Conservation (phyloP, 495 filamentous ascomycete genomes). For the Daldinia bambusicola region DNA sequence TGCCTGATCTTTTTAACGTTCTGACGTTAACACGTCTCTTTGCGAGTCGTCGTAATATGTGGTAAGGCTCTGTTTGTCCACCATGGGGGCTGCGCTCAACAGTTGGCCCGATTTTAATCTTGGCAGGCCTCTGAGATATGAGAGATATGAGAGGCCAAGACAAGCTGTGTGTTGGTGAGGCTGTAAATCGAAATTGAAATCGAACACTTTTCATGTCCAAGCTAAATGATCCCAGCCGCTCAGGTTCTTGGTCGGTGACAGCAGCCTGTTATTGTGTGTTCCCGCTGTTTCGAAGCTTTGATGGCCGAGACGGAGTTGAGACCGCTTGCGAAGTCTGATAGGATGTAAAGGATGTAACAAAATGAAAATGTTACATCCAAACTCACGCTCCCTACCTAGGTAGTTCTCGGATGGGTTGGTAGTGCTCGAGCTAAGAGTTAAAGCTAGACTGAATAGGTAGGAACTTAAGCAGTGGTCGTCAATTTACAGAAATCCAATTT, state of each 20-base stretch:
- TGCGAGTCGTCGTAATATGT: constrained; percentile 25
- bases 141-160: constrained; percentile 18
- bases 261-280: constrained; percentile 25
- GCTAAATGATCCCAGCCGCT: constrained; percentile 32
- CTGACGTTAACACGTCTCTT: constrained; percentile 33
- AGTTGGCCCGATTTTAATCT: constrained; percentile 34
- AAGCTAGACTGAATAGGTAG: constrained; percentile 25
- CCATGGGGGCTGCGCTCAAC: constrained; percentile 35
- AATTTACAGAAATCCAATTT: constrained; percentile 3
- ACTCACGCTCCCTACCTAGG: constrained; percentile 21
- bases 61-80: constrained; percentile 31
- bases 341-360: constrained; percentile 9
- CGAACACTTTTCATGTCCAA: constrained; percentile 21
- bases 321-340: constrained; percentile 9
- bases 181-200: constrained; percentile 8
- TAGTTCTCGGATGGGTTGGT: constrained; percentile 14
- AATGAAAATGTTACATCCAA: constrained; percentile 30
- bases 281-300: constrained; percentile 8
- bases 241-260: constrained; percentile 27
- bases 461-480: constrained; percentile 5
- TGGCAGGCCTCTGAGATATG: constrained; percentile 36
- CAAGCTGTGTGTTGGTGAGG: constrained; percentile 25
- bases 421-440: constrained; percentile 21
- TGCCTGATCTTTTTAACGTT: constrained; percentile 5
- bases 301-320: constrained; percentile 22